Conservation (phyloP, 345 rosid species). For the Eucalyptus dawsonii region DNA sequence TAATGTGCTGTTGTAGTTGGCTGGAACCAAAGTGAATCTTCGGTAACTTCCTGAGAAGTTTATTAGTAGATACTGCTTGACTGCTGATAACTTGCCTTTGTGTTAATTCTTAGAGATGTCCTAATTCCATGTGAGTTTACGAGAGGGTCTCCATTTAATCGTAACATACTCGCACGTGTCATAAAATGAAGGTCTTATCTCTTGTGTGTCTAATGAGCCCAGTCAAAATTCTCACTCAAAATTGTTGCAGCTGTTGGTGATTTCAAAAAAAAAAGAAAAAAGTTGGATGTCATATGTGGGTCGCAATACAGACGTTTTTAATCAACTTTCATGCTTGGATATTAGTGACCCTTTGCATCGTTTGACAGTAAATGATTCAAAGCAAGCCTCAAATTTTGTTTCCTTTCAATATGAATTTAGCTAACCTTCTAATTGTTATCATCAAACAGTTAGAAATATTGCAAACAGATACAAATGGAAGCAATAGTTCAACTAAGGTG, state of each 20-base stretch:
- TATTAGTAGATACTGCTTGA: not conserved
- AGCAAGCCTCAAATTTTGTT: not conserved
- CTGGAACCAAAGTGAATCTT: not conserved
- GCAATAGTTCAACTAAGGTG: not conserved
- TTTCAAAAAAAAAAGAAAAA: not conserved
- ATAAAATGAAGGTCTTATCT: not conserved
- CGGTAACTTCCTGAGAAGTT: not conserved
- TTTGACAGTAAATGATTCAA: not conserved
- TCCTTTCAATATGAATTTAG: not conserved
- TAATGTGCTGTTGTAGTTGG: not conserved
- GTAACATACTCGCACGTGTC: not conserved
- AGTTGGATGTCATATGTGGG: not conserved
- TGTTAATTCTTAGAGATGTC: not conserved
- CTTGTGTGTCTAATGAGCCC: not conserved
- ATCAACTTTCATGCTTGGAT: not conserved
- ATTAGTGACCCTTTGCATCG: not conserved
- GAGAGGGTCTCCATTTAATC: not conserved
- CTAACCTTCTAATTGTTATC: not conserved
- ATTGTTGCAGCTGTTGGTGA: not conserved
- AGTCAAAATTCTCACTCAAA: not conserved
- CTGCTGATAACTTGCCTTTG: not conserved
- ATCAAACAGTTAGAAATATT: not conserved
- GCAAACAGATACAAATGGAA: not conserved
- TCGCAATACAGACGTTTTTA: not conserved
- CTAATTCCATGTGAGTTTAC: not conserved